Evolutionary conservation across 495 filamentous ascomycete species (phyloP), one percentile per base, ranked within the genome.

Genomic region (Aspergillus indologenus): DNA sequence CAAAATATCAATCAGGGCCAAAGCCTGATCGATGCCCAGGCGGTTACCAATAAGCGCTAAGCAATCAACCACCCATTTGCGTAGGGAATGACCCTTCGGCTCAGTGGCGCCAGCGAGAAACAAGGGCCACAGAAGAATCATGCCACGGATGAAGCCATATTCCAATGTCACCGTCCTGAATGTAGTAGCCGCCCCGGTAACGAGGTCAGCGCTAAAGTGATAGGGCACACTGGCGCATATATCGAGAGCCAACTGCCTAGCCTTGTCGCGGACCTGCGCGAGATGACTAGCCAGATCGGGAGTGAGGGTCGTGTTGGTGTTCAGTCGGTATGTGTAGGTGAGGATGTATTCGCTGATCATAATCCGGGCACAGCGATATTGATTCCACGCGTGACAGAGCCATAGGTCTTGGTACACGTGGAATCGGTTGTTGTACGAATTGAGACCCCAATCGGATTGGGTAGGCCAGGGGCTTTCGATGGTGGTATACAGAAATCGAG

Each of bases 321-420:
- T 58, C 1, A 71, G 31, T 44, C 56, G 61, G 17, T 60, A 58
- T 7, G 70, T 57, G 44, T 60, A 65, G 23, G 54, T 61, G 1
- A 76, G 62, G 9, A 88, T 79, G 21, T 76, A 72, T 54, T 87
- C 80, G 64, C 79, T 82, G 23, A 81, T 70, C 14, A 86, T 64
- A 45, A 87, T 81, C 24, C 83, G 81, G 2, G 82, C 76, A 68
- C 80, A 82, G 29, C 87, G 83, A 61, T 85, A 87, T 53, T 85
- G 79, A 56, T 86, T 89, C 81, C 82, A 86, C 23, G 81, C 73
- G 21, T 81, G 74, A 17, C 78, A 78, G 24, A 79, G 71, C 82
- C 83, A 87, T 44, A 83, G 75, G 52, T 81, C 78, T 5, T 64
- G 64, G 63, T 89, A 89, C 17, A 79, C 65, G 62, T 89, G 84